These are phyloP conservation scores for Clathrospora elynae DNA, from an alignment of 2,329 filamentous ascomycete genomes.

Conservation along the genomic window DNA sequence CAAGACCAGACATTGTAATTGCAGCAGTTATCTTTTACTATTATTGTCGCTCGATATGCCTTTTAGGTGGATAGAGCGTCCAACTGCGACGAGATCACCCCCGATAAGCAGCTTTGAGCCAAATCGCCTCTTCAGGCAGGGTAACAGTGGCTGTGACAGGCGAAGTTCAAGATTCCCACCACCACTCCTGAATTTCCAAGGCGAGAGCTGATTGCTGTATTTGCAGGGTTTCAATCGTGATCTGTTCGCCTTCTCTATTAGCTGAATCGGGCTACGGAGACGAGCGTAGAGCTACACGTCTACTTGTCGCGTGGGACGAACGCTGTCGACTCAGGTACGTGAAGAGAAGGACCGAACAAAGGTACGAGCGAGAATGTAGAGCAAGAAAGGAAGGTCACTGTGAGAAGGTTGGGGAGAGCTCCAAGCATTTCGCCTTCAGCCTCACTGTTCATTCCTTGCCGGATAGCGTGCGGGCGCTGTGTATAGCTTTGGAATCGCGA, in stretches of 20 bases:
- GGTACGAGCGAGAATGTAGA: conserved; percentile 3
- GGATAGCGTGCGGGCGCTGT: conserved; percentile 9
- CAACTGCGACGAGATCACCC: conserved; percentile 5
- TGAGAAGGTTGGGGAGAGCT: conserved; percentile 4
- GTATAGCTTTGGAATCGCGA: conserved; percentile 14
- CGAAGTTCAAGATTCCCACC: no score
- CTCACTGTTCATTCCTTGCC: conserved; percentile 16
- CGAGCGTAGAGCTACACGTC: neutral
- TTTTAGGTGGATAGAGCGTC: neutral
- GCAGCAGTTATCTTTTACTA: neutral
- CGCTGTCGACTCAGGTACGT: conserved; percentile 1
- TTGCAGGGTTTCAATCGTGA: neutral
- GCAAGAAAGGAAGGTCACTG: conserved; percentile 12
- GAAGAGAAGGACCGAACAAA: conserved; percentile 1
- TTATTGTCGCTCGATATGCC: neutral
- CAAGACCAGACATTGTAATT: conserved; percentile 33
- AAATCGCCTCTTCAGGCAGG: no score
- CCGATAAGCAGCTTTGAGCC: conserved; percentile 3
- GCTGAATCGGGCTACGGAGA: conserved; percentile 1
- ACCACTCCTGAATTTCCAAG: no score
- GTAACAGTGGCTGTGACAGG: no score
- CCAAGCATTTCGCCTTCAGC: conserved; percentile 14
- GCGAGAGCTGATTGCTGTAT: no score
- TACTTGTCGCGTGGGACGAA: conserved; percentile 2
- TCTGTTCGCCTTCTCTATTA: neutral